These are phyloP conservation scores for Candida coquimbonensis DNA, from an alignment of 805 yeast genomes.

Conservation along the genomic window DNA sequence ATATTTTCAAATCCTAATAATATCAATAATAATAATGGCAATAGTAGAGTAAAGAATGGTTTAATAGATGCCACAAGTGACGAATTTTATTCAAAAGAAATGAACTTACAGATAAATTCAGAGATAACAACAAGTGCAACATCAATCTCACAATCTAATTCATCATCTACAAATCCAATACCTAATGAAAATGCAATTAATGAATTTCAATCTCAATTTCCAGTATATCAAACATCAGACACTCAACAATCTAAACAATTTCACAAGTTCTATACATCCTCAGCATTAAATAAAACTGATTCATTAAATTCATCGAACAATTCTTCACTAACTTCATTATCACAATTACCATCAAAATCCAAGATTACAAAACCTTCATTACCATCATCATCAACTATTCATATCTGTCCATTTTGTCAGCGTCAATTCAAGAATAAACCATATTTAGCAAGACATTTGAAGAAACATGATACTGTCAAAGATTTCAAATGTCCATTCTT, in stretches of 20 bases:
- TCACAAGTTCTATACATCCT: slow-evolving; percentile 17
- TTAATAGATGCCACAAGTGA: slow-evolving; percentile 1
- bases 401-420: slow-evolving; percentile 57
- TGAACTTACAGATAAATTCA: slow-evolving; percentile 12
- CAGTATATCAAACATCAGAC: neutral
- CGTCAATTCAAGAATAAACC: slow-evolving; percentile 72
- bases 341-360: neutral
- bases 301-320: neutral
- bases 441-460: slow-evolving; percentile 74
- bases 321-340: slow-evolving; percentile 8
- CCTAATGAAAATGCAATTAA: neutral
- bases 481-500: slow-evolving; percentile 78
- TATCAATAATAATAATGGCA: neutral
- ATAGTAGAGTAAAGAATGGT: neutral
- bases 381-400: slow-evolving; percentile 10
- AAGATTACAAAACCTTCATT: slow-evolving; percentile 8
- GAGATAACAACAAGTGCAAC: slow-evolving; percentile 7
- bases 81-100: slow-evolving; percentile 17
- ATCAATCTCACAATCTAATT: neutral
- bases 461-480: slow-evolving; percentile 70
- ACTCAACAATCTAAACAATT: slow-evolving; percentile 10
- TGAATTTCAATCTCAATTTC: slow-evolving; percentile 4
- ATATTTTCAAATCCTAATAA: slow-evolving; percentile 8
- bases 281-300: neutral
- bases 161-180: neutral